Base-by-base conservation (phyloP, 2,329 filamentous ascomycete species). In the Trichoderma atroviride region DNA sequence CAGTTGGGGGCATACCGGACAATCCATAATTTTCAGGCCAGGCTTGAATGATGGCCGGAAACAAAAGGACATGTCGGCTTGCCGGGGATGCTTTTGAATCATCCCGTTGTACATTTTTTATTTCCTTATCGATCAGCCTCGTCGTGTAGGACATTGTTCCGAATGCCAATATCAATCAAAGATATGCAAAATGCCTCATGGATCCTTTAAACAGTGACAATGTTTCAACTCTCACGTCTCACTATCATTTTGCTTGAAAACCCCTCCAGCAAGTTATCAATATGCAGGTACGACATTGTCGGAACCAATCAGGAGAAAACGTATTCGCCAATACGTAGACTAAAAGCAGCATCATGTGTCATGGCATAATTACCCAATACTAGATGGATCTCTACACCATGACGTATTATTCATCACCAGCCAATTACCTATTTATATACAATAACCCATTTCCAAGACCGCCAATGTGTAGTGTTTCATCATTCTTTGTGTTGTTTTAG, bases 81-180 rank as follows among this genome's bases (percentile, higher is more conserved):
- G 70, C 61, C 69, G 70, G 68, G 72, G 72, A 73, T 72, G 73
- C 13, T 3, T 47, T 31, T 73, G 4, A 35, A 35, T 35, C 74
- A 78, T 77, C 78, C 77, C 76, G 75, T 79, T 74, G 78, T 80
- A 80, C 75, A 80, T 79, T 80, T 79, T 78, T 72, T 27, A 27
- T 27, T 76, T 71, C 74, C 73, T 73, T 43, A 43, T 43, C 14
- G 57, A 77, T 64, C 75, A 78, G 73, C 75, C 76, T 76, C 72
- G 73, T 75, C 72, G 73, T 75, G 73, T 76, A 77, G 74, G 75
- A 79, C 74, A 72, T 76, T 72, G 58, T 76, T 77, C 71, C 72
- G 70, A 76, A 76, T 77, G 74, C 72, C 63, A 76, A 76, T 70
- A 72, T 70, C 73, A 74, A 75, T 73, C 73, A 69, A 75, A 75